phyloP scores from a whole-genome alignment of 2,329 filamentous ascomycete genomes.

The Pseudocercospora musae region DNA sequence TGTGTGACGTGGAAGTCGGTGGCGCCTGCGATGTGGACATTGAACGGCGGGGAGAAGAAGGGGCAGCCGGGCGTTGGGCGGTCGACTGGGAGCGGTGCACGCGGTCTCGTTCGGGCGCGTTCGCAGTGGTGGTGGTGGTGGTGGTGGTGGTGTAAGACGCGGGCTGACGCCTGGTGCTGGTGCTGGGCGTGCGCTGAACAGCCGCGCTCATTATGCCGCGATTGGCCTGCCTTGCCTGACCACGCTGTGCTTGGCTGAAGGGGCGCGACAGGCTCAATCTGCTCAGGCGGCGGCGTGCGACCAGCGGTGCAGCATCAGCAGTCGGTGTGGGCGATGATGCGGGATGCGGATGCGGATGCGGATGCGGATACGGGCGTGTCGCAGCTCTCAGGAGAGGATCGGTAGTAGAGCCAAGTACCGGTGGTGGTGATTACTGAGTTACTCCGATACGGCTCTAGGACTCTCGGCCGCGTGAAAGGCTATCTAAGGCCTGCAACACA shows the following conservation, averaged over 20 bases:
- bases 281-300: neutral
- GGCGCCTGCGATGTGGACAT: constrained; percentile 35
- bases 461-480: neutral
- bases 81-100: constrained; percentile 41
- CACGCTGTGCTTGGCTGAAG: neutral
- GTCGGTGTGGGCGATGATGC: neutral
- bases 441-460: neutral
- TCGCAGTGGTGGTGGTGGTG: constrained; percentile 48
- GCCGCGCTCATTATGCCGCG: constrained; percentile 1
- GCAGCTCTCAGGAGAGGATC: neutral
- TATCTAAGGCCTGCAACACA: neutral
- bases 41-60: constrained; percentile 36
- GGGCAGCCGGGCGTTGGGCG: constrained; percentile 30
- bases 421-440: too few species aligned
- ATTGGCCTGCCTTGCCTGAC: neutral
- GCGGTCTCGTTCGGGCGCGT: constrained; percentile 47
- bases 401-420: neutral
- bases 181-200: constrained; percentile 42
- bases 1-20: constrained; percentile 26
- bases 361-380: too few species aligned
- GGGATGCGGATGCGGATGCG: too few species aligned
- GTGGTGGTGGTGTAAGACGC: constrained; percentile 40
- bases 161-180: constrained; percentile 46
- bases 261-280: neutral
- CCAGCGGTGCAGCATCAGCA: neutral